These are phyloP conservation scores for Malus domestica DNA, from an alignment of 306 rosid species.

Conservation along the genomic window DNA sequence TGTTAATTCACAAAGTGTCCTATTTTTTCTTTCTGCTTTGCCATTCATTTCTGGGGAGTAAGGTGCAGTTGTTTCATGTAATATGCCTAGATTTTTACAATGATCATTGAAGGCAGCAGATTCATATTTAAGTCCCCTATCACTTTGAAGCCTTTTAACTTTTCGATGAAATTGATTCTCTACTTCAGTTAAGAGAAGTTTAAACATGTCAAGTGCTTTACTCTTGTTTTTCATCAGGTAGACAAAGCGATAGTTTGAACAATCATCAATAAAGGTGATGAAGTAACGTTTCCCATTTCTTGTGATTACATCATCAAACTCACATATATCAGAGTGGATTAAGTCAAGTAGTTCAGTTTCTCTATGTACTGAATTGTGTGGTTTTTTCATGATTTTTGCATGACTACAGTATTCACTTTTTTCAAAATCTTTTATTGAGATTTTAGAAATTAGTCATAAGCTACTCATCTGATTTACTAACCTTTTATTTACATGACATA, in stretches of 20 bases:
- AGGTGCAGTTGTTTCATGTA: not conserved
- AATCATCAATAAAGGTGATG: not conserved
- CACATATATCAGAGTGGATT: not conserved
- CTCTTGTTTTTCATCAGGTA: not conserved
- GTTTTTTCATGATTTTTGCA: not conserved
- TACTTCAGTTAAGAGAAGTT: not conserved
- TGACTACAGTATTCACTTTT: not conserved
- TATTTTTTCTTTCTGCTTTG: not conserved
- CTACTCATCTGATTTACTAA: not conserved
- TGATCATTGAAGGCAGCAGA: not conserved
- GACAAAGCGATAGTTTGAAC: not conserved
- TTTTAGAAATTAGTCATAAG: not conserved
- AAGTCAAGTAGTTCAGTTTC: not conserved
- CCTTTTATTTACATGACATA: not conserved
- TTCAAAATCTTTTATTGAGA: not conserved
- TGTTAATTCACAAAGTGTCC: not conserved
- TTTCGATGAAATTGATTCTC: not conserved
- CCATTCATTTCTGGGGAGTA: not conserved
- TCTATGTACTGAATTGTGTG: not conserved
- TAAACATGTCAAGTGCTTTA: not conserved
- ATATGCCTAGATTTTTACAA: not conserved
- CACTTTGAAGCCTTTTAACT: not conserved
- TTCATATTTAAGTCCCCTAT: not conserved
- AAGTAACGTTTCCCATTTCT: not conserved
- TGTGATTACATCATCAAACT: not conserved